Percentiles rank a stretch among this genome's conserved stretches.
Conservation (phyloP, 306 rosid species). For the Albizia julibrissin region DNA sequence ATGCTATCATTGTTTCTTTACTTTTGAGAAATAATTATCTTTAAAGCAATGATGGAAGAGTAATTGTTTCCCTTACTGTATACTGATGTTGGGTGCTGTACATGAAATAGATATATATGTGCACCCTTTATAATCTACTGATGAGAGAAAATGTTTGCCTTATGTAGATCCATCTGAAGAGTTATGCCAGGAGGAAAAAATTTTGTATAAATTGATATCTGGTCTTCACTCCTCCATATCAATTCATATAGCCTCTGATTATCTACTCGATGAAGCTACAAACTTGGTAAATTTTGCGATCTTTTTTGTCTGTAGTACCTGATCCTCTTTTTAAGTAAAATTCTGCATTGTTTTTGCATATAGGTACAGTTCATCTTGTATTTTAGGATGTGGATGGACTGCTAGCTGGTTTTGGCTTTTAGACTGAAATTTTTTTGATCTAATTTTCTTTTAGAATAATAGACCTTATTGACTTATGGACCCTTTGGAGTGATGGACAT, state of each 20-base stretch:
- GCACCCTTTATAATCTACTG: background rate
- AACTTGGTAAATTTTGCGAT: conserved; percentile 54
- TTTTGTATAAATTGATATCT: conserved; percentile 93
- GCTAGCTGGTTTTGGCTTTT: background rate
- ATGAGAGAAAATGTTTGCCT: conserved; percentile 3
- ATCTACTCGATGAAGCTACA: conserved; percentile 71
- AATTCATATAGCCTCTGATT: conserved; percentile 87
- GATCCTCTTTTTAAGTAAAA: conserved; percentile 14
- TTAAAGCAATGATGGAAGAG: conserved; percentile 8
- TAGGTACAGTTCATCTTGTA: conserved; percentile 24
- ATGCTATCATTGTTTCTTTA: conserved; percentile 15
- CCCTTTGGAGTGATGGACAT: background rate
- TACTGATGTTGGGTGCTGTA: conserved; percentile 14
- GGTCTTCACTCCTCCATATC: conserved; percentile 99
- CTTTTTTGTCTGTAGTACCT: conserved; percentile 5
- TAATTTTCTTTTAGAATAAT: background rate
- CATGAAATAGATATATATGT: conserved; percentile 22
- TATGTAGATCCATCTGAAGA: conserved; percentile 79
- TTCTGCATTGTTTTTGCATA: conserved; percentile 13
- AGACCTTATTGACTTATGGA: background rate
- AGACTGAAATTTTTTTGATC: background rate
- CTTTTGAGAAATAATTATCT: conserved; percentile 2
- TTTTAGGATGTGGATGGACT: conserved; percentile 3
- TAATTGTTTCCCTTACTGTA: conserved; percentile 1
- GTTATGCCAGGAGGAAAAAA: conserved; percentile 81